Conservation (phyloP, 2,329 filamentous ascomycete genomes). For the Didymellaceae sp. region DNA sequence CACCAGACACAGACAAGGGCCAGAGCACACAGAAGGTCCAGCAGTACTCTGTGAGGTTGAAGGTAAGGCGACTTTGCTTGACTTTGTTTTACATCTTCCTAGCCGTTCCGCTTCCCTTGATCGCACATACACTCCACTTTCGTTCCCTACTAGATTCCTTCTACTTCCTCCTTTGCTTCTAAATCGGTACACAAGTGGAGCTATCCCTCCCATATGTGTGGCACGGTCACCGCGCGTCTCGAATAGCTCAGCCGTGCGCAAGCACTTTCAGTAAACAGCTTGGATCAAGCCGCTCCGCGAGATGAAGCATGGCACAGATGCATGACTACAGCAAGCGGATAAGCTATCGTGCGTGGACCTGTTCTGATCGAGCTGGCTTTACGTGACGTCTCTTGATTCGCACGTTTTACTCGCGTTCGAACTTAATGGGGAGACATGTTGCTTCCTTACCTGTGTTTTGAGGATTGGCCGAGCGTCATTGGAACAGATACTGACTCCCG, state of each 20-base stretch:
- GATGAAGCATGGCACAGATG: not conserved
- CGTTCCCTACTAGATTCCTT: not conserved
- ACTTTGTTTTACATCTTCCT: not conserved
- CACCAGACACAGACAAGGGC: slow-evolving; percentile 79
- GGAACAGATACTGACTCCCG: slow-evolving; percentile 4
- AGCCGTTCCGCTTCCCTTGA: not conserved
- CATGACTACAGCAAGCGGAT: not conserved
- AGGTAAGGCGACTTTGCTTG: slow-evolving; percentile 61
- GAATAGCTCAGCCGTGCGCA: not conserved
- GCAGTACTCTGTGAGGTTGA: slow-evolving; percentile 90
- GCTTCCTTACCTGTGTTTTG: not conserved
- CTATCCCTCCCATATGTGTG: not conserved
- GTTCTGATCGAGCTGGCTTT: not conserved
- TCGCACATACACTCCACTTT: not conserved
- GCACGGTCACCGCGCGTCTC: not conserved
- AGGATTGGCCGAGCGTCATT: not conserved
- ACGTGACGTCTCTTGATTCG: not conserved
- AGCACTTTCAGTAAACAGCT: not conserved
- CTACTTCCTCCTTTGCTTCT: not conserved
- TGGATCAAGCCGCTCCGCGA: slow-evolving; percentile 1
- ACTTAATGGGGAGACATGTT: not conserved
- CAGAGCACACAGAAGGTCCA: slow-evolving; percentile 93
- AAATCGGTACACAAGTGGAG: not conserved
- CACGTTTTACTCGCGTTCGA: not conserved
- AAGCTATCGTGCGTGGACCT: not conserved